A percentile compares a stretch with the other conserved stretches of the same genome.
Evolutionary conservation across 371 early-diverging fungal species (phyloP).

Genomic region (Choanephora cucurbitarum): DNA sequence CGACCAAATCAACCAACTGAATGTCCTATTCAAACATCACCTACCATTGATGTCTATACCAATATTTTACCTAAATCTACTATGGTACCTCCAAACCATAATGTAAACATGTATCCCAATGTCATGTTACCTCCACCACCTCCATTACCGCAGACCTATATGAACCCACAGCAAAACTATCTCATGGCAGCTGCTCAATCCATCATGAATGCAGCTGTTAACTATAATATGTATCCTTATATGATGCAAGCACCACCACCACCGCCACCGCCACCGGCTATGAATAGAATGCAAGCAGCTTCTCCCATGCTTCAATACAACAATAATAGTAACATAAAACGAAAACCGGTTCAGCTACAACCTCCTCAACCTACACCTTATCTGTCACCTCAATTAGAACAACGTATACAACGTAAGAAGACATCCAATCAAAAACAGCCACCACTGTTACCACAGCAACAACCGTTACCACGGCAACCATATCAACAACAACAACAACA

Average conservation of each 20-base stretch:
- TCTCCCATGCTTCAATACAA: background rate
- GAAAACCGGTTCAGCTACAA: conserved; percentile 21
- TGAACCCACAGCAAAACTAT: conserved; percentile 15
- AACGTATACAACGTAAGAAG: conserved; percentile 15
- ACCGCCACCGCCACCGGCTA: background rate
- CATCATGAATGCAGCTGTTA: conserved; percentile 14
- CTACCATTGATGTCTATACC: conserved; percentile 18
- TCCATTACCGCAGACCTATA: background rate
- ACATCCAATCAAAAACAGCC: background rate
- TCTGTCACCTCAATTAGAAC: conserved; percentile 17
- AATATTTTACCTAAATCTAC: conserved; percentile 12
- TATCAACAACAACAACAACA: background rate
- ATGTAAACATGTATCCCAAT: too few relatives aligned
- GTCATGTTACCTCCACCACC: background rate
- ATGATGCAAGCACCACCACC: conserved; percentile 3
- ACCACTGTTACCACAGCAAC: background rate
- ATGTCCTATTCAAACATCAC: conserved; percentile 11
- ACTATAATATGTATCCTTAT: conserved; percentile 12
- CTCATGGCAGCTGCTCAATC: conserved; percentile 21
- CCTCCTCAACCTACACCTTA: conserved; percentile 2
- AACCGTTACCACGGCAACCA: background rate
- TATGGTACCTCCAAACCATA: background rate
- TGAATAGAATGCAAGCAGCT: background rate
- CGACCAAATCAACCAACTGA: conserved; percentile 16
- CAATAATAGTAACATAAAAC: conserved; percentile 13